phyloP scores from a whole-genome alignment of 345 rosid species.

The Eucalyptus rudis region DNA sequence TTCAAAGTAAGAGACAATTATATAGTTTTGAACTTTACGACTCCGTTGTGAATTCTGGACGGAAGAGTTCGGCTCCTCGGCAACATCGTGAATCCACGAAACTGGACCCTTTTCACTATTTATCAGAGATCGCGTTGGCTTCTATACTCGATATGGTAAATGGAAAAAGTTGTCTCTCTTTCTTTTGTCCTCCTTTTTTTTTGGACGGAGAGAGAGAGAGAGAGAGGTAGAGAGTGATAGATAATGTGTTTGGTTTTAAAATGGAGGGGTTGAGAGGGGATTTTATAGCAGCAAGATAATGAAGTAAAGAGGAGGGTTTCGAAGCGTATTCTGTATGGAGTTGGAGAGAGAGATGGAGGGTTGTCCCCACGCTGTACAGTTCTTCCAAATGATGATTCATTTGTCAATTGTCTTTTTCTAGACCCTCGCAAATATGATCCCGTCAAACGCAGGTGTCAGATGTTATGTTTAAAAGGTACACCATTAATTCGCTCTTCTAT shows the following conservation, averaged over 20 bases:
- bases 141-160: neutral
- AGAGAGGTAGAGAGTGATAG: neutral
- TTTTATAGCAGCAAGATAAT: neutral
- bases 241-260: neutral
- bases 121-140: neutral
- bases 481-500: neutral
- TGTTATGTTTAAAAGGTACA: neutral
- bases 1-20: neutral
- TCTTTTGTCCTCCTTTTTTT: neutral
- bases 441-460: neutral
- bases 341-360: neutral
- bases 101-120: neutral
- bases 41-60: conserved; percentile 29
- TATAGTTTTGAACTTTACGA: neutral
- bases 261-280: neutral
- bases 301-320: neutral
- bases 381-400: neutral
- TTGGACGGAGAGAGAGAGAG: neutral
- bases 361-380: neutral
- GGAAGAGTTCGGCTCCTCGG: conserved; percentile 49
- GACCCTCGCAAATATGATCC: neutral
- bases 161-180: neutral
- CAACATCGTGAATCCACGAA: conserved; percentile 10
- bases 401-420: neutral
- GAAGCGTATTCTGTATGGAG: neutral